These are phyloP conservation scores for Sicyos edulis DNA, from an alignment of 306 rosid genomes.

Conservation along the genomic window DNA sequence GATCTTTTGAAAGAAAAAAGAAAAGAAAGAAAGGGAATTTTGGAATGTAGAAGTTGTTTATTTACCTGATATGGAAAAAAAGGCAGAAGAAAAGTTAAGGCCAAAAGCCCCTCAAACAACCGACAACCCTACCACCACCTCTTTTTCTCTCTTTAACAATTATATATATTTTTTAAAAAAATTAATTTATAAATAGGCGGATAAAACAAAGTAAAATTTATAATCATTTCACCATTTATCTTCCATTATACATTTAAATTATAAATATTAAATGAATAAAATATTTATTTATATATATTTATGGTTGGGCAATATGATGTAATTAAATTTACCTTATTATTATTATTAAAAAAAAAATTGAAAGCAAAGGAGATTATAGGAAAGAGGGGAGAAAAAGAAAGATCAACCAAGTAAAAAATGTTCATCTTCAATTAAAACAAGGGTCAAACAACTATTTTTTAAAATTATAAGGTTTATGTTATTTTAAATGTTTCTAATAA, in stretches of 20 bases:
- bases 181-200: neutral
- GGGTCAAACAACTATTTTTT: neutral
- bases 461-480: neutral
- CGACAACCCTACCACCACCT: conserved; percentile 35
- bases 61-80: conserved; percentile 45
- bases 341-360: no score
- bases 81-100: conserved; percentile 36
- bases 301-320: no score
- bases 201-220: neutral
- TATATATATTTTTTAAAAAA: no score
- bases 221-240: conserved; percentile 17
- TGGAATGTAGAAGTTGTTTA: conserved; percentile 24
- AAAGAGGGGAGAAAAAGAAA: neutral
- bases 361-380: neutral
- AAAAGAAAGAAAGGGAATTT: conserved; percentile 31
- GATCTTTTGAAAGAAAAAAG: conserved; percentile 2
- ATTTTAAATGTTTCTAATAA: neutral
- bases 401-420: neutral
- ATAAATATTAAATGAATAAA: no score
- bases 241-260: no score
- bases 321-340: no score
- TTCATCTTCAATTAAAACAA: no score
- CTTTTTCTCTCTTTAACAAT: conserved; percentile 19
- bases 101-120: conserved; percentile 38
- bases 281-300: no score